Base-by-base conservation (phyloP, 495 filamentous ascomycete species). In the Friedmanniomyces simplex region DNA sequence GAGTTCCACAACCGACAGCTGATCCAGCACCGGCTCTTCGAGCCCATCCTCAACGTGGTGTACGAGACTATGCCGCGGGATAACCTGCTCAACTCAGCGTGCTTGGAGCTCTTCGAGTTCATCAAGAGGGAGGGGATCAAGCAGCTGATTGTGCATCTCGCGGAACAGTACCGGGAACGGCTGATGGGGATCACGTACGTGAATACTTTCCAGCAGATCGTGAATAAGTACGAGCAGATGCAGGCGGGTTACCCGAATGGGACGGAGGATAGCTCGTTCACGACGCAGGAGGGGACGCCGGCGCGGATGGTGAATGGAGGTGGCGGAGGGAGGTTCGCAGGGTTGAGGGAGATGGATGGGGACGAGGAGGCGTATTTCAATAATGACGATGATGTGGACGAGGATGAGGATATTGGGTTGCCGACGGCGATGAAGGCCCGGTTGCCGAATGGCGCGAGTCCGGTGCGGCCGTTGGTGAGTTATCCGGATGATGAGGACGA, bases 51-150 rank as follows among this genome's bases (percentile, higher is more conserved):
- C 25, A 82, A 94, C 62, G 85, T 97, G 30, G 81, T 98, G 12
- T 79, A 85, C 59, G 82, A 88, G 63, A 95, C 93, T 1, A 91
- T 96, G 83, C 89, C 89, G 1, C 83, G 88, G n/a, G 90, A 98
- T 69, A 98, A 96, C 66, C 77, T 97, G 2, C 79, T 98, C 32
- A 93, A 93, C 66, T 96, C 91, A 13, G 91, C 91, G n/a, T 96
- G 89, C 70, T 77, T 97, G 14, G 93, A 98, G 66, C 80, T 98
- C 34, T 98, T 98, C 61, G 89, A 91, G 62, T 89, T 85, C 62
- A 89, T 98, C 62, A 89, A 84, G 67, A 82, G 71, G 20, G 88
- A 95, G 68, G 86, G 85, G 61, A 78, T 91, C 62, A 93, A 89
- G 67, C 79, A 84, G 6, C 73, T 96, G 37, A 84, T 96, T 50